A percentile compares a stretch with the other conserved stretches of the same genome.
phyloP scores from a whole-genome alignment of 352 stramenopile genomes.

The Pythium periplocum region DNA sequence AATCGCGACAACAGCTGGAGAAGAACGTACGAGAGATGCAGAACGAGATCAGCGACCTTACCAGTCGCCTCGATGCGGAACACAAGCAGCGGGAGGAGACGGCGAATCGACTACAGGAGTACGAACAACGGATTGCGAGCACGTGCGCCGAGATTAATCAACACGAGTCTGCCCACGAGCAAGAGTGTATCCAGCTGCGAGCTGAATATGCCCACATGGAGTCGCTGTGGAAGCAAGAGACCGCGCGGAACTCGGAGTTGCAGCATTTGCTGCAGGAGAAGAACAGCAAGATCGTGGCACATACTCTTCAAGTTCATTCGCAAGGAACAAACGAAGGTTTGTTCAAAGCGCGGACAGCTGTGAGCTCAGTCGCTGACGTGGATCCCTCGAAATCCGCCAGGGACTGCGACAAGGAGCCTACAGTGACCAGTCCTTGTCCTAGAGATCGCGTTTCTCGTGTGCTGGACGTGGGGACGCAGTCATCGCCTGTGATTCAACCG shows the following conservation, averaged over 20 bases:
- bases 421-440: no score
- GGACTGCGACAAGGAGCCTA: no score
- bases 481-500: no score
- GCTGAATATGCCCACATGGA: constrained; percentile 29
- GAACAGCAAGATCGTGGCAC: constrained; percentile 51
- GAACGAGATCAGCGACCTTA: constrained; percentile 14
- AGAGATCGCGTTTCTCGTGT: no score
- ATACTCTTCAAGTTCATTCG: constrained; percentile 21
- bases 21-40: background rate
- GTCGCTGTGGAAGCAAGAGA: constrained; percentile 34
- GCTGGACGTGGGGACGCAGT: no score
- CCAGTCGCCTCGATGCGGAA: constrained; percentile 33
- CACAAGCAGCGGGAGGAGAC: constrained; percentile 59
- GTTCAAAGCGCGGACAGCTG: no score
- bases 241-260: constrained; percentile 50
- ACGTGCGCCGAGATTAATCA: constrained; percentile 67
- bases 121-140: constrained; percentile 60
- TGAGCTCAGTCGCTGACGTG: no score
- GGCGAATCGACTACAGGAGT: constrained; percentile 60
- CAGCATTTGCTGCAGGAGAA: constrained; percentile 60
- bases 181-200: constrained; percentile 41
- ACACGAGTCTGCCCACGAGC: constrained; percentile 58
- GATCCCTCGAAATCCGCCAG: no score
- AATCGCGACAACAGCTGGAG: no score
- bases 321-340: no score